These are phyloP conservation scores for Sporothrix variecibatus DNA, from an alignment of 2,329 filamentous ascomycete genomes.

Conservation along the genomic window DNA sequence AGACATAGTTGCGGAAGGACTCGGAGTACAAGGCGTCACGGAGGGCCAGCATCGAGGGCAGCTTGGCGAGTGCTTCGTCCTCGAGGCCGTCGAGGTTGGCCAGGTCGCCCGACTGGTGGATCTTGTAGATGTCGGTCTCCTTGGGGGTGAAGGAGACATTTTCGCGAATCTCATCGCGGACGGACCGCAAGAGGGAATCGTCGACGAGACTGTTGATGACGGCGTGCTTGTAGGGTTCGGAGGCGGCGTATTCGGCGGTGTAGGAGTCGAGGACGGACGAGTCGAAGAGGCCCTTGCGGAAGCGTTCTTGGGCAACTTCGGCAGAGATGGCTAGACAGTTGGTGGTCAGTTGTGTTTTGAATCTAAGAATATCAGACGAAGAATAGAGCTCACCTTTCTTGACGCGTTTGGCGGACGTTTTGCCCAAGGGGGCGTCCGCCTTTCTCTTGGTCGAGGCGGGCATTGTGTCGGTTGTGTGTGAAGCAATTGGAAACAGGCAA, in stretches of 20 bases:
- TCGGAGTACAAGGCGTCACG: conserved; percentile 93
- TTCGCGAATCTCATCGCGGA: conserved; percentile 83
- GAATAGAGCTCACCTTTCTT: conserved; percentile 46
- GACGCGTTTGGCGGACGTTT: conserved; percentile 51
- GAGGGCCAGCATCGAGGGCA: conserved; percentile 88
- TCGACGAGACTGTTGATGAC: conserved; percentile 83
- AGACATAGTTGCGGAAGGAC: conserved; percentile 85
- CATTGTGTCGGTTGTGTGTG: background rate
- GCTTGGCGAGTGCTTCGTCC: conserved; percentile 76
- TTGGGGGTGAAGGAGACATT: conserved; percentile 97
- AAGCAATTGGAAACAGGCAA: background rate
- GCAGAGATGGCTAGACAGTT: conserved; percentile 46
- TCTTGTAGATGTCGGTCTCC: conserved; percentile 99
- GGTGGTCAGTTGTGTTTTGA: background rate
- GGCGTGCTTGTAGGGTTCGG: conserved; percentile 82
- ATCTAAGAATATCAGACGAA: background rate
- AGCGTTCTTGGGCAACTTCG: conserved; percentile 58
- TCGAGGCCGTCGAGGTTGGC: conserved; percentile 95
- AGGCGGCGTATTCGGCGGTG: conserved; percentile 62
- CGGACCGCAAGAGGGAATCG: conserved; percentile 77
- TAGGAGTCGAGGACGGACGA: conserved; percentile 59
- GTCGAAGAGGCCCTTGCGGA: conserved; percentile 68
- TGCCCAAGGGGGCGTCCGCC: conserved; percentile 50
- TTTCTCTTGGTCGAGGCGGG: conserved; percentile 37
- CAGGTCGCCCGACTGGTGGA: conserved; percentile 96